Percentiles rank a stretch among this genome's conserved stretches.
Conservation (phyloP, 257 asterid species). For the Nicotiana attenuata region DNA sequence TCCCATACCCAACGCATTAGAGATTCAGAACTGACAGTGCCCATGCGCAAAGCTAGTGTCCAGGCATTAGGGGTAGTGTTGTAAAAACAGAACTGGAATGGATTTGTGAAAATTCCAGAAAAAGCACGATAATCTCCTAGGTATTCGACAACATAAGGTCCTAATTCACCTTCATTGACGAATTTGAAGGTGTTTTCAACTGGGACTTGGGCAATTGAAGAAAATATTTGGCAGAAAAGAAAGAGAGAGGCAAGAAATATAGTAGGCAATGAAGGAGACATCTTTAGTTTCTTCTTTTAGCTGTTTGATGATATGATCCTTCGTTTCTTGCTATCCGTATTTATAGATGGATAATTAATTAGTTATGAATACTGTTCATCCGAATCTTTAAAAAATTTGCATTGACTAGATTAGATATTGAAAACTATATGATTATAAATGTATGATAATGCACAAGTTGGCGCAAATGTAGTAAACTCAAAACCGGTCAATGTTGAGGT, state of each 20-base stretch:
- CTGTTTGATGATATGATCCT: not conserved
- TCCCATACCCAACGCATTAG: conserved; percentile 28
- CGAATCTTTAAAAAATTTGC: not conserved
- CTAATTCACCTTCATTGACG: conserved; percentile 23
- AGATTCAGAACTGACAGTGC: conserved; percentile 7
- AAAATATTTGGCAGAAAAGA: not conserved
- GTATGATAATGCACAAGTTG: not conserved
- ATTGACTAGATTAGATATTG: not conserved
- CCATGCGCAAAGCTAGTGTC: conserved; percentile 21
- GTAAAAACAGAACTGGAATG: conserved; percentile 18
- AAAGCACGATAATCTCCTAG: conserved; percentile 13
- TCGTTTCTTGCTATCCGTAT: not conserved
- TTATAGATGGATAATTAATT: not conserved
- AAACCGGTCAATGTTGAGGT: not conserved
- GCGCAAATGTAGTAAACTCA: not conserved
- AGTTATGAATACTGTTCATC: not conserved
- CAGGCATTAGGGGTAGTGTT: conserved; percentile 22
- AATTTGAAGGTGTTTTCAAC: conserved; percentile 7
- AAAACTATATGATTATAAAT: not conserved
- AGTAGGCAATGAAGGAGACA: not conserved
- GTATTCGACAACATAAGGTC: conserved; percentile 13
- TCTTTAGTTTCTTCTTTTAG: not conserved
- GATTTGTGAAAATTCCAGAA: not conserved
- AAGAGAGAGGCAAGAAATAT: not conserved
- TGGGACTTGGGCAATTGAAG: conserved; percentile 21